phyloP scores from a whole-genome alignment of 1,284 basidiomycete genomes.

The Ceratobasidium sp. region DNA sequence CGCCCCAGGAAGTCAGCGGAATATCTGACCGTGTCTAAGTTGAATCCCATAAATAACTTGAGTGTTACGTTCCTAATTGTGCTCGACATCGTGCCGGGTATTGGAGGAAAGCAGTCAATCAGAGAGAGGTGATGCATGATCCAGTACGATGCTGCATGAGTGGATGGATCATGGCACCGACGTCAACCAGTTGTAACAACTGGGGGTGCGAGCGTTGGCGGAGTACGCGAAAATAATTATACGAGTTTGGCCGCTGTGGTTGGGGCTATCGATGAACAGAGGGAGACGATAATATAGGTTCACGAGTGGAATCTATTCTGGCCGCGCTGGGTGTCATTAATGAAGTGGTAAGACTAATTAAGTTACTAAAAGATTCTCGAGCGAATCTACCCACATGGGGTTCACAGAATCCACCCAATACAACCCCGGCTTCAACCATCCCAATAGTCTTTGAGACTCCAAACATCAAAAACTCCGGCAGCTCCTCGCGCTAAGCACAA shows the following conservation, averaged over 20 bases:
- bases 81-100: too few relatives aligned
- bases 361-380: not conserved
- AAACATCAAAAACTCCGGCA: too few relatives aligned
- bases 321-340: constrained; percentile 37
- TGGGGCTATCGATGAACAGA: not conserved
- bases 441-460: constrained; percentile 67
- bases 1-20: constrained; percentile 58
- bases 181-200: constrained; percentile 59
- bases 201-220: constrained; percentile 22
- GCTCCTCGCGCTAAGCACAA: too few relatives aligned
- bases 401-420: not conserved
- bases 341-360: not conserved
- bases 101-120: constrained; percentile 63
- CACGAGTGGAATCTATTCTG: constrained; percentile 54
- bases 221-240: constrained; percentile 15
- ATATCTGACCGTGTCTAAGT: constrained; percentile 69
- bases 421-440: constrained; percentile 71
- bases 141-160: too few relatives aligned
- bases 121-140: too few relatives aligned
- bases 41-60: constrained; percentile 73
- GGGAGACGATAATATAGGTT: constrained; percentile 2
- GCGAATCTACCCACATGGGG: not conserved
- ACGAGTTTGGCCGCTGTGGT: constrained; percentile 63
- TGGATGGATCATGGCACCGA: too few relatives aligned
- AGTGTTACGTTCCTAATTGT: constrained; percentile 73